These are phyloP conservation scores for Penicillium salamii DNA, from an alignment of 495 filamentous ascomycete genomes.

Conservation along the genomic window DNA sequence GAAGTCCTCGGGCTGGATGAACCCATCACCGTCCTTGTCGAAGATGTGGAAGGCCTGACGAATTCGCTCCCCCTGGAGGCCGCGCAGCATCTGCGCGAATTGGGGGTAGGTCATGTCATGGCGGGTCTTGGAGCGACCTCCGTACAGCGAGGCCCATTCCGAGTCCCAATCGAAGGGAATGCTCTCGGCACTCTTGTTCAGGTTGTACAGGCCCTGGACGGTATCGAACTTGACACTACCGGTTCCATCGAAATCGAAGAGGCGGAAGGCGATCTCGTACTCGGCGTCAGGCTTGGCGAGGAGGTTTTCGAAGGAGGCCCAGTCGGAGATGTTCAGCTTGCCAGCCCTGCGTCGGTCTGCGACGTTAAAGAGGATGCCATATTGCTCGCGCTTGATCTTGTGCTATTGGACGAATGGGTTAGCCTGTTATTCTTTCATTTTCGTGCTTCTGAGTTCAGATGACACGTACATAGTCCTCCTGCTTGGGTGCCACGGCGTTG, in stretches of 20 bases:
- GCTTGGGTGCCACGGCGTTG: slow-evolving; percentile 79
- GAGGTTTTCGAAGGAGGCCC: slow-evolving; percentile 89
- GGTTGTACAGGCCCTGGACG: slow-evolving; percentile 74
- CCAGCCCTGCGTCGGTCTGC: slow-evolving; percentile 75
- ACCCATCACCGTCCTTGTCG: slow-evolving; percentile 94
- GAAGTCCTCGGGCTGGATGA: slow-evolving; percentile 93
- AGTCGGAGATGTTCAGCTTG: slow-evolving; percentile 76
- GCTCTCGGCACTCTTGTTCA: slow-evolving; percentile 73
- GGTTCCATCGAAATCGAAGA: slow-evolving; percentile 82
- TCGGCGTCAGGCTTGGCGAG: slow-evolving; percentile 93
- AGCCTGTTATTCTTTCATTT: slow-evolving; percentile 6
- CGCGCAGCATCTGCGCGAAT: slow-evolving; percentile 97
- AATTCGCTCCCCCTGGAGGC: slow-evolving; percentile 91
- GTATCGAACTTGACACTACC: slow-evolving; percentile 85
- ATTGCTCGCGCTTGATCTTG: slow-evolving; percentile 95
- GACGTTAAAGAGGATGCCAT: slow-evolving; percentile 84
- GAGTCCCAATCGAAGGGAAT: slow-evolving; percentile 97
- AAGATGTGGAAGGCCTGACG: slow-evolving; percentile 90
- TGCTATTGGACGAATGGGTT: slow-evolving; percentile 55
- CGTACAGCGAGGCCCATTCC: slow-evolving; percentile 95
- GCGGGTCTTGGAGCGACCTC: slow-evolving; percentile 75
- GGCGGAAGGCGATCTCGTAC: slow-evolving; percentile 96
- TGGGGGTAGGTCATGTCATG: slow-evolving; percentile 94
- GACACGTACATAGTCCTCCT: slow-evolving; percentile 82
- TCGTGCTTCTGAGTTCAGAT: not conserved